Conservation (phyloP, 225 moss, liverwort and hornwort genomes). For the Asterella californica region DNA sequence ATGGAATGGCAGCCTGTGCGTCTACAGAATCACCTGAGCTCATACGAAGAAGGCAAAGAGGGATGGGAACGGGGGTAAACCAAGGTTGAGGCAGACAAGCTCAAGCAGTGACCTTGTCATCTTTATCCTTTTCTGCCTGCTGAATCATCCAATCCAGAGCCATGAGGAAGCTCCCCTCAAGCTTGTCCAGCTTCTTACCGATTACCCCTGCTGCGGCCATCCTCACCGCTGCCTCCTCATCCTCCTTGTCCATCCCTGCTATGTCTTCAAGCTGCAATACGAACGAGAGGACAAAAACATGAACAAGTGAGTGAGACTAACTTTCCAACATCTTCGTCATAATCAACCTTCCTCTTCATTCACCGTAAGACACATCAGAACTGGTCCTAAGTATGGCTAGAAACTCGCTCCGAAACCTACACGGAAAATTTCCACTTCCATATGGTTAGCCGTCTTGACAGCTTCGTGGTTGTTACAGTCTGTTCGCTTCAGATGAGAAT, state of each 20-base stretch:
- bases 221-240: conserved; percentile 79
- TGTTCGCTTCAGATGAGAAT: not conserved
- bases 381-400: too few relatives aligned
- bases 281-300: not conserved
- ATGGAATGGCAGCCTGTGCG: conserved; percentile 2
- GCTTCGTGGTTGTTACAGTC: not conserved
- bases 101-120: conserved; percentile 72
- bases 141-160: conserved; percentile 91
- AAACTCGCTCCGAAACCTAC: too few relatives aligned
- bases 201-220: conserved; percentile 93
- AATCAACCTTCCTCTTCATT: too few relatives aligned
- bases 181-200: conserved; percentile 81
- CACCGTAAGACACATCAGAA: not conserved
- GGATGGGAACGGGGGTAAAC: conserved; percentile 36
- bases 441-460: too few relatives aligned
- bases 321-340: not conserved
- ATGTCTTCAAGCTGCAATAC: conserved; percentile 65
- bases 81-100: conserved; percentile 34
- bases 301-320: too few relatives aligned
- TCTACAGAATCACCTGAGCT: conserved; percentile 30
- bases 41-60: too few relatives aligned
- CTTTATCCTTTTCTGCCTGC: conserved; percentile 65
- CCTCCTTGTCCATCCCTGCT: conserved; percentile 67
- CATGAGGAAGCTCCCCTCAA: conserved; percentile 87
- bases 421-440: too few relatives aligned